Conservation (phyloP, 805 yeast species). For the Scheffersomyces spartinae region DNA sequence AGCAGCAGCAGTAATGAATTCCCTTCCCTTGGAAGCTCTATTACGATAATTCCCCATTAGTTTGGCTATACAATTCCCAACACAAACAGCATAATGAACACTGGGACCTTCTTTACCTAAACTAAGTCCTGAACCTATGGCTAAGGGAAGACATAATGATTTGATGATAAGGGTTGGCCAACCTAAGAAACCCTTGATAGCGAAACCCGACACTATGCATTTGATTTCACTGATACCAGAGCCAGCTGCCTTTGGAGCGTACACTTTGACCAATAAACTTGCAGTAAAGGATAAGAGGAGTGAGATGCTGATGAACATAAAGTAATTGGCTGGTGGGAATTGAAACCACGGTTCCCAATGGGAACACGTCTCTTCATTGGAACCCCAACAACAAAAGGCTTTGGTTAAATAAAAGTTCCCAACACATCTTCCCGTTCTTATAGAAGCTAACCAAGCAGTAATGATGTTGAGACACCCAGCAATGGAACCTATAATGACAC, state of each 20-base stretch:
- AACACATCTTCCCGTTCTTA: slow-evolving; percentile 71
- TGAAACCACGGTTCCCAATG: slow-evolving; percentile 64
- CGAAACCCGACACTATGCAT: slow-evolving; percentile 86
- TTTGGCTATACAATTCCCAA: slow-evolving; percentile 70
- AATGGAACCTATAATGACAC: slow-evolving; percentile 64
- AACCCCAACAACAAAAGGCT: slow-evolving; percentile 76
- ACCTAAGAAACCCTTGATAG: slow-evolving; percentile 64
- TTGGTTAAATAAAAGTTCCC: slow-evolving; percentile 57
- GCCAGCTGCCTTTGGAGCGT: slow-evolving; percentile 91
- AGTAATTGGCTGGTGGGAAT: slow-evolving; percentile 34
- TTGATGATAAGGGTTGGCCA: slow-evolving; percentile 65
- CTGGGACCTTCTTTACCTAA: slow-evolving; percentile 98
- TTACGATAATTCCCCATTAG: slow-evolving; percentile 34
- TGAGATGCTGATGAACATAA: slow-evolving; percentile 49
- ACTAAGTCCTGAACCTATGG: slow-evolving; percentile 86
- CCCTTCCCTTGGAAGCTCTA: slow-evolving; percentile 37
- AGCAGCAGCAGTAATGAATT: slow-evolving; percentile 75
- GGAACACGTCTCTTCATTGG: slow-evolving; percentile 35
- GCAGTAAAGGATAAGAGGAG: slow-evolving; percentile 51
- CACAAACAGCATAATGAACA: slow-evolving; percentile 95
- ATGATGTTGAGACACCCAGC: slow-evolving; percentile 76
- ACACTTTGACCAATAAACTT: slow-evolving; percentile 53
- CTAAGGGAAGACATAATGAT: slow-evolving; percentile 71
- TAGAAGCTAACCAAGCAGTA: slow-evolving; percentile 76
- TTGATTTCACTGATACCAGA: slow-evolving; percentile 96